Percentiles rank a stretch among this genome's conserved stretches.
These are phyloP conservation scores for Dysphania ambrosioides DNA, from an alignment of 148 eudicot species.

Conservation along the genomic window DNA sequence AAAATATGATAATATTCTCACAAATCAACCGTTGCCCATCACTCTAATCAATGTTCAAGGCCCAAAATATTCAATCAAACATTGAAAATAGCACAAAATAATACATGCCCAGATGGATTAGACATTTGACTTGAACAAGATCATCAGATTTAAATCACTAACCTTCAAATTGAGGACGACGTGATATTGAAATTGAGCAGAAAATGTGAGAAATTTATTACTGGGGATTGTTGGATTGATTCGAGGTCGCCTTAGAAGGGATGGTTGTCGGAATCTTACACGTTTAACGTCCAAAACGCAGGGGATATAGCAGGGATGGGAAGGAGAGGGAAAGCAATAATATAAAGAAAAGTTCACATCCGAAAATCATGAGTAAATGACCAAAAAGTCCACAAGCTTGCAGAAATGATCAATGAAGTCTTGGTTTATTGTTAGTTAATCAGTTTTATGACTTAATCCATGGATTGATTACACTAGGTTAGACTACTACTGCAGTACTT, in stretches of 20 bases:
- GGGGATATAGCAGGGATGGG: slow-evolving; percentile 3
- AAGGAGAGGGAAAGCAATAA: background rate
- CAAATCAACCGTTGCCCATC: slow-evolving; percentile 5
- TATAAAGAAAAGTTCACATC: background rate
- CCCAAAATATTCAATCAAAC: background rate
- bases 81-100: background rate
- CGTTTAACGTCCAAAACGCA: slow-evolving; percentile 15
- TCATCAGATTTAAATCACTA: slow-evolving; percentile 8
- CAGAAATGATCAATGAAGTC: too few relatives aligned
- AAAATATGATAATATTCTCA: background rate
- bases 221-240: background rate
- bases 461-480: too few relatives aligned
- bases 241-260: slow-evolving; percentile 16
- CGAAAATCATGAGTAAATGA: too few relatives aligned
- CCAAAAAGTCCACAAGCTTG: too few relatives aligned
- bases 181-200: background rate
- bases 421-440: too few relatives aligned
- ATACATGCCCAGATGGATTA: slow-evolving; percentile 2
- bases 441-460: too few relatives aligned
- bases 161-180: slow-evolving; percentile 13
- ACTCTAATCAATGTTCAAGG: background rate
- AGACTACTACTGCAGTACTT: too few relatives aligned
- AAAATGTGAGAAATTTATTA: background rate
- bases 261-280: slow-evolving; percentile 22
- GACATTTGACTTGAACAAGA: slow-evolving; percentile 18